Evolutionary conservation across 1,284 basidiomycete species (phyloP), one percentile per base, ranked within the genome.

Genomic region (Fistulina hepatica): DNA sequence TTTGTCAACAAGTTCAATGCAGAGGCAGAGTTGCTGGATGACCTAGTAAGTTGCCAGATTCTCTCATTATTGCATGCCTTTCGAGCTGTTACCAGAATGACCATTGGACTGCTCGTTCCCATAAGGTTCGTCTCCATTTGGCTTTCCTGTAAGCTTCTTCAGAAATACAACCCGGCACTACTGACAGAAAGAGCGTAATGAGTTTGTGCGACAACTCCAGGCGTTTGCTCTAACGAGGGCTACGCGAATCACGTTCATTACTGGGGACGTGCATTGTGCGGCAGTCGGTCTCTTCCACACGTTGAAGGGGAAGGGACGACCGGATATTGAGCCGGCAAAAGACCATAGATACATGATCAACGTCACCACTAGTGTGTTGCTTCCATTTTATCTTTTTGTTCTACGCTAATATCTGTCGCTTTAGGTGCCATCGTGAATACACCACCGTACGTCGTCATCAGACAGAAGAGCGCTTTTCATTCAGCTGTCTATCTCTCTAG

Each of bases 1-100:
- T 84, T 93, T 51, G 78, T 90, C 17, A 93, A 94, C 59, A 88
- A 86, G 55, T 95, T 94, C 61, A 92, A 95, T 57, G 77, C 78
- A 20, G 85, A 92, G 35, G 82, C 89, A 0, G 91, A 94, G 58
- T 61, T 95, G 27, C 69, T 95, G 37, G 92, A 97, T 59, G 92
- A 97, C 62, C 67, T 95, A 56, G 81, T 81, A 45, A 36, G 72
- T 52, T 13, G 36, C 28, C 6, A 34, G 30, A 4, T 20, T 23
- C 34, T 21, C 28, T 26, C 6, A 21, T 24, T 16, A 28, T n/a
- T 12, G 19, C 13, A 13, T 13, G 36, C 21, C 36, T 23, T 12
- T 23, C 24, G 30, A 27, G 27, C 19, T 25, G 27, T 10, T 19
- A 27, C n/a, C 40, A 83, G 79, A 90, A 89, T 51, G 89, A 92